Evolutionary conservation across 225 moss, liverwort and hornwort genomes (phyloP).

Genomic region (Bryum argenteum): DNA sequence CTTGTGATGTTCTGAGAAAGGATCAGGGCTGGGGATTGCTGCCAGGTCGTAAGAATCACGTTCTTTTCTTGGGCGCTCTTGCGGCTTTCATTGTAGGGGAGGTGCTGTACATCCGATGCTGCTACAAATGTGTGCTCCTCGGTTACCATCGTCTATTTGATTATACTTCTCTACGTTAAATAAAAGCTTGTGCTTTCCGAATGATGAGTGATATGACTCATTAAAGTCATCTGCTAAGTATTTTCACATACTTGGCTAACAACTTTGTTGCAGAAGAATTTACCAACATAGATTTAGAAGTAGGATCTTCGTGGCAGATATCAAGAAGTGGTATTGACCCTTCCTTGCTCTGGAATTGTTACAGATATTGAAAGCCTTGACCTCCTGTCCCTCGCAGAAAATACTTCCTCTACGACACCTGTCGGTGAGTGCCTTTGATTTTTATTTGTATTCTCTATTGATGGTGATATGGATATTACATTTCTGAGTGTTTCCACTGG

Average conservation of each 20-base stretch:
- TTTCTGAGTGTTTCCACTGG: slow-evolving; percentile 12
- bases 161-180: not conserved
- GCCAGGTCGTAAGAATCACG: slow-evolving; percentile 65
- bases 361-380: slow-evolving; percentile 44
- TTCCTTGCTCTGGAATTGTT: slow-evolving; percentile 14
- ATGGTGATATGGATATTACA: not conserved
- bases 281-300: too few relatives aligned
- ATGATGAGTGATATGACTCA: not conserved
- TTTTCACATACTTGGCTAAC: too few relatives aligned
- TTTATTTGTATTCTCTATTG: slow-evolving; percentile 8
- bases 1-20: slow-evolving; percentile 24
- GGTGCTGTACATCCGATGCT: slow-evolving; percentile 51
- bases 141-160: slow-evolving; percentile 18
- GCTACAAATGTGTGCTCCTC: slow-evolving; percentile 52
- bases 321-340: slow-evolving; percentile 13
- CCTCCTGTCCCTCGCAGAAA: slow-evolving; percentile 35
- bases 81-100: slow-evolving; percentile 56
- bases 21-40: slow-evolving; percentile 22
- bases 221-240: not conserved
- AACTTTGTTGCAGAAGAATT: too few relatives aligned
- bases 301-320: not conserved
- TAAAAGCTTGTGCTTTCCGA: slow-evolving; percentile 13
- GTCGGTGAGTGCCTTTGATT: slow-evolving; percentile 40
- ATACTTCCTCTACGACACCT: slow-evolving; percentile 32
- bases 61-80: slow-evolving; percentile 55